Percentiles rank a stretch among this genome's conserved stretches.
phyloP scores from a whole-genome alignment of 1,284 basidiomycete species.

The Sphagnurus paluster region DNA sequence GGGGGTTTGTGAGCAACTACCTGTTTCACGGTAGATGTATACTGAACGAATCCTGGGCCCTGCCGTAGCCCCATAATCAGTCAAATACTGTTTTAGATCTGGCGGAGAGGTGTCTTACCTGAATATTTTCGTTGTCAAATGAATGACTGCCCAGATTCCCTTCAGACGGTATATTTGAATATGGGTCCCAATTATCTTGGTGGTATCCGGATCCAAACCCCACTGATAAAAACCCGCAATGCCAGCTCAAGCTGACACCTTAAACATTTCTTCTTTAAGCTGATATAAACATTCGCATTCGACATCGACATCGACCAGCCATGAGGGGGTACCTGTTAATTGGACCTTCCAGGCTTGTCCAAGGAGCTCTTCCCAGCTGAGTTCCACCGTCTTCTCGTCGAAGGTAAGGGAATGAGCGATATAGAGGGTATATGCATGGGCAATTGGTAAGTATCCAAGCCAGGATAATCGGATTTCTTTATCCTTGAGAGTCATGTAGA shows the following conservation, averaged over 20 bases:
- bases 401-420: slow-evolving; percentile 16
- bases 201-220: slow-evolving; percentile 24
- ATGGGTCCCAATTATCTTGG: slow-evolving; percentile 17
- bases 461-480: slow-evolving; percentile 5
- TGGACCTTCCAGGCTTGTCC: slow-evolving; percentile 20
- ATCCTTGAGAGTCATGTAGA: slow-evolving; percentile 11
- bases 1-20: too few relatives aligned
- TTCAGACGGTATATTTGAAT: slow-evolving; percentile 3
- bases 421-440: slow-evolving; percentile 23
- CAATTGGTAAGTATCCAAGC: slow-evolving; percentile 18
- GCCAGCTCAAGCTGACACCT: slow-evolving; percentile 19
- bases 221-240: slow-evolving; percentile 23
- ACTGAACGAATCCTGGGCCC: too few relatives aligned
- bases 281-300: slow-evolving; percentile 15
- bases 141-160: slow-evolving; percentile 3
- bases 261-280: slow-evolving; percentile 22
- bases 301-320: slow-evolving; percentile 19
- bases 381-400: too few relatives aligned
- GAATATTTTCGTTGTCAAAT: too few relatives aligned
- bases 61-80: too few relatives aligned
- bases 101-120: too few relatives aligned
- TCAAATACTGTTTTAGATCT: too few relatives aligned
- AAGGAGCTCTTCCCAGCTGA: not conserved
- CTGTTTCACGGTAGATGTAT: too few relatives aligned
- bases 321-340: not conserved